Evolutionary conservation across 768 basidiomycete species (phyloP).

Genomic region (Boletales sp.): DNA sequence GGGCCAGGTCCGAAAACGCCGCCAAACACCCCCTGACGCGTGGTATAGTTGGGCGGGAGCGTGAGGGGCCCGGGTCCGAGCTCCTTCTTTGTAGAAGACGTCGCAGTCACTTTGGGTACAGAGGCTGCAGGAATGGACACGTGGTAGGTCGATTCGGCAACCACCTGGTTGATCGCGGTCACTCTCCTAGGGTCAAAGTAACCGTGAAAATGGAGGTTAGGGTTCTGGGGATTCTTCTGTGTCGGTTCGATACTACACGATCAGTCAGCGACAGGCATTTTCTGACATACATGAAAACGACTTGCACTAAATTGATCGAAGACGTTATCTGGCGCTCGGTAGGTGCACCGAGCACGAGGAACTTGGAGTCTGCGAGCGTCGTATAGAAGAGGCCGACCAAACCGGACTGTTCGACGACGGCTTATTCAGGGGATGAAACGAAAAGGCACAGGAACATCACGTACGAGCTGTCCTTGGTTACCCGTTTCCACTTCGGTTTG

Average conservation of each 20-base stretch:
- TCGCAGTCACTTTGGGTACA: slow-evolving; percentile 11
- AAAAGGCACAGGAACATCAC: neutral
- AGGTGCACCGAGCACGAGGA: slow-evolving; percentile 33
- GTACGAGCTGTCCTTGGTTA: slow-evolving; percentile 24
- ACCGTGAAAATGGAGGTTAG: slow-evolving; percentile 18
- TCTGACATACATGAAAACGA: neutral
- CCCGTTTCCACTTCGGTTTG: slow-evolving; percentile 26
- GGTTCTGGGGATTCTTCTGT: slow-evolving; percentile 20
- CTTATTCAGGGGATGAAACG: neutral
- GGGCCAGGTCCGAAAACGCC: slow-evolving; percentile 21
- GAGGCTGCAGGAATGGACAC: slow-evolving; percentile 20
- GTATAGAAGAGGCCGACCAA: slow-evolving; percentile 38
- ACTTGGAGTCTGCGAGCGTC: slow-evolving; percentile 30
- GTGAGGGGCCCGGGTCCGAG: slow-evolving; percentile 15
- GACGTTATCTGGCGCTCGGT: slow-evolving; percentile 29
- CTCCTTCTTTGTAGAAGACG: slow-evolving; percentile 12
- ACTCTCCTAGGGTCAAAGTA: slow-evolving; percentile 36
- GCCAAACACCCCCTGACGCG: slow-evolving; percentile 12
- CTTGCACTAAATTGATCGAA: slow-evolving; percentile 40
- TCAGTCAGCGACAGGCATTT: neutral
- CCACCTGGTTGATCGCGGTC: slow-evolving; percentile 30
- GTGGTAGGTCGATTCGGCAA: slow-evolving; percentile 25
- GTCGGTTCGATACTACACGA: slow-evolving; percentile 28
- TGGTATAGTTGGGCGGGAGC: slow-evolving; percentile 2
- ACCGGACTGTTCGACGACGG: slow-evolving; percentile 16